A percentile compares a stretch with the other conserved stretches of the same genome.
These are phyloP conservation scores for Solanum lignicaule DNA, from an alignment of 257 asterid genomes.

Conservation along the genomic window DNA sequence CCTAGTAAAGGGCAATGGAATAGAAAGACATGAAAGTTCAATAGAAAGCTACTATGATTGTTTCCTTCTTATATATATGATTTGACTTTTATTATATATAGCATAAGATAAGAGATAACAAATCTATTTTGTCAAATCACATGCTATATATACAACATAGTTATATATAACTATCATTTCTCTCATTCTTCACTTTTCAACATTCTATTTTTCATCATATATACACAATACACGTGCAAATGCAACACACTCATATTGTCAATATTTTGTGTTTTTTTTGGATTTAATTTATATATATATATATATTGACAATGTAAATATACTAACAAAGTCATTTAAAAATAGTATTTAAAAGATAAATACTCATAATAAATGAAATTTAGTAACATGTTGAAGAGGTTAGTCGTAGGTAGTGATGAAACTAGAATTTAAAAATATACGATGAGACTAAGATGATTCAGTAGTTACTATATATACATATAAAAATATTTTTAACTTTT, in stretches of 20 bases:
- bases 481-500: not conserved
- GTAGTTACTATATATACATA: fast-evolving
- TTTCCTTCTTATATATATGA: not conserved
- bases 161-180: not conserved
- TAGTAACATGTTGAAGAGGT: not conserved
- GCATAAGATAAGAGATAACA: not conserved
- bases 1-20: not conserved
- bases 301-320: not conserved
- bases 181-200: not conserved
- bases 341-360: not conserved
- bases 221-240: not conserved
- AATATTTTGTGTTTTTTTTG: not conserved
- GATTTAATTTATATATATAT: not conserved
- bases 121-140: not conserved
- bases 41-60: not conserved
- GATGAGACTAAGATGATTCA: not conserved
- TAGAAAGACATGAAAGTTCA: not conserved
- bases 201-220: not conserved
- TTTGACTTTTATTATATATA: not conserved
- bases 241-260: not conserved
- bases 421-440: not conserved
- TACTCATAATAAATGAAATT: not conserved
- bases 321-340: not conserved
- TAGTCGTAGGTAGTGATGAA: not conserved
- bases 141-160: not conserved